phyloP scores from a whole-genome alignment of 345 rosid genomes.

The Noccaea bulbosa region DNA sequence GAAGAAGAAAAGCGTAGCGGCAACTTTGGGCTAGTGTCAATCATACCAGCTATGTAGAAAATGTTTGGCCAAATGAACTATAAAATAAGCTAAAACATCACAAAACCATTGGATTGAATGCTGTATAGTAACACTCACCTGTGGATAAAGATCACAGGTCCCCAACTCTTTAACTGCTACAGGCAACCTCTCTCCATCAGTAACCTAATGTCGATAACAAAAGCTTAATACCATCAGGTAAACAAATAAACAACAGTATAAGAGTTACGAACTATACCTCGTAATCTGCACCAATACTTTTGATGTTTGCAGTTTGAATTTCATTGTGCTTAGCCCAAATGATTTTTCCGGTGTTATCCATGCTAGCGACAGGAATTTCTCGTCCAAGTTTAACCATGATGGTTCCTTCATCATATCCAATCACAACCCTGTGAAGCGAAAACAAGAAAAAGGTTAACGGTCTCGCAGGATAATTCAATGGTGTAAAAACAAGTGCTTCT shows the following conservation, averaged over 20 bases:
- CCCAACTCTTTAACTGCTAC: constrained; percentile 98
- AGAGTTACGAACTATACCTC: constrained; percentile 61
- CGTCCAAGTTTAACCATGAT: constrained; percentile 99
- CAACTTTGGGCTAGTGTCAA: constrained; percentile 14
- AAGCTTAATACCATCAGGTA: constrained; percentile 30
- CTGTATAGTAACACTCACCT: constrained; percentile 61
- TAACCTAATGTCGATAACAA: constrained; percentile 58
- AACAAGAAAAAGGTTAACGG: constrained; percentile 21
- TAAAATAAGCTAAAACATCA: constrained; percentile 28
- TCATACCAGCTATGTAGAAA: constrained; percentile 27
- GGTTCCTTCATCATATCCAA: constrained; percentile 99
- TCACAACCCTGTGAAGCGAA: constrained; percentile 70
- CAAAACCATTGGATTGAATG: constrained; percentile 18
- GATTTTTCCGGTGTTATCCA: constrained; percentile 98
- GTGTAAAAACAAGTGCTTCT: constrained; percentile 6
- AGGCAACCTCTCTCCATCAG: constrained; percentile 99
- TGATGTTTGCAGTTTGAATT: constrained; percentile 97
- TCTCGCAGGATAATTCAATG: background rate
- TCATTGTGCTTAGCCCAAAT: constrained; percentile 99
- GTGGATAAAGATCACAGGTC: constrained; percentile 99
- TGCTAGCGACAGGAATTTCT: constrained; percentile 98
- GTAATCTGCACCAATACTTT: constrained; percentile 93
- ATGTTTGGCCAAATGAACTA: constrained; percentile 10
- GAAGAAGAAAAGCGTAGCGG: constrained; percentile 10
- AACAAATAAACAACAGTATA: constrained; percentile 27